A percentile compares a stretch with the other conserved stretches of the same genome.
phyloP scores from a whole-genome alignment of 2,329 filamentous ascomycete genomes.

The Aspergillus vadensis region DNA sequence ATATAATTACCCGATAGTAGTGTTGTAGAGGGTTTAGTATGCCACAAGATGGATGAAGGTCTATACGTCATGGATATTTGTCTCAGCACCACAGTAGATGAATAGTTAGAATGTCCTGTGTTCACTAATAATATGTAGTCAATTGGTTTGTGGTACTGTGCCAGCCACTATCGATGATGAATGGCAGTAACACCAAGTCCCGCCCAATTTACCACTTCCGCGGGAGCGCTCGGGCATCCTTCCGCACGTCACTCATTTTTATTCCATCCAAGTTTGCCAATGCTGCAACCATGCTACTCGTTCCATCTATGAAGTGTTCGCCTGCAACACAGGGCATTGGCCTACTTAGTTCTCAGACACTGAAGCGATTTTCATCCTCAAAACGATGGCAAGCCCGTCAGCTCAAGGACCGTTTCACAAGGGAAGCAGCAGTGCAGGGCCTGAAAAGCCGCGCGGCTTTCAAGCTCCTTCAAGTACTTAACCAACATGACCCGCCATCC shows the following conservation, averaged over 20 bases:
- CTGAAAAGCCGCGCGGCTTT: constrained; percentile 91
- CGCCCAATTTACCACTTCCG: neutral
- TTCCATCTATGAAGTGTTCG: neutral
- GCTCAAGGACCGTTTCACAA: constrained; percentile 68
- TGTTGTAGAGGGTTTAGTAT: too few relatives aligned
- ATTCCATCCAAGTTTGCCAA: neutral
- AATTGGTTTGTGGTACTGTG: too few relatives aligned
- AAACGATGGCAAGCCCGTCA: constrained; percentile 84
- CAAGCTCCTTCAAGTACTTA: constrained; percentile 77
- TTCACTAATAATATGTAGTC: too few relatives aligned
- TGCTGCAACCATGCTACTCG: neutral
- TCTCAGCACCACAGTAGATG: too few relatives aligned
- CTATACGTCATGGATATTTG: too few relatives aligned
- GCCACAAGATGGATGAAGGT: too few relatives aligned
- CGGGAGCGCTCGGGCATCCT: neutral
- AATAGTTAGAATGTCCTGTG: too few relatives aligned
- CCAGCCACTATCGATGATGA: too few relatives aligned
- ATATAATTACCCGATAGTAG: too few relatives aligned
- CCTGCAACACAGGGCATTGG: neutral
- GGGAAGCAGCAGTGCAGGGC: constrained; percentile 73
- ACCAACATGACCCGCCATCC: neutral
- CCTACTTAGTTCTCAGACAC: constrained; percentile 24
- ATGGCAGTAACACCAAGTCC: too few relatives aligned
- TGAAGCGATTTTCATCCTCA: constrained; percentile 55
- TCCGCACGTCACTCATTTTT: neutral